Conservation (phyloP, 768 basidiomycete genomes). For the Clavulina sp. region DNA sequence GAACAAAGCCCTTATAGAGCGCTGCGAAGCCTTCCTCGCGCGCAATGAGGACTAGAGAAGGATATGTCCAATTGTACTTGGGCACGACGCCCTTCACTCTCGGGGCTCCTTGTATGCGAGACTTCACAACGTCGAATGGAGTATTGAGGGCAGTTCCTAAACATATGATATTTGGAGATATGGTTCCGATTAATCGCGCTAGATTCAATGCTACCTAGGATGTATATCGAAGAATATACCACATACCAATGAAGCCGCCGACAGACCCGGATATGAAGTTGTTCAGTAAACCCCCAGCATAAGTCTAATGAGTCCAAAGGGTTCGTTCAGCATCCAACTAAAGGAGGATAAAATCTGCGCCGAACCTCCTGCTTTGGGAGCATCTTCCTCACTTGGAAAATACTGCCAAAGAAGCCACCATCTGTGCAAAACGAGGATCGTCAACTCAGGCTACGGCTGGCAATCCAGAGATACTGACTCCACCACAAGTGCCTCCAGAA, state of each 20-base stretch:
- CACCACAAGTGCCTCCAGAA: constrained; percentile 92
- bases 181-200: too few species aligned
- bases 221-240: too few species aligned
- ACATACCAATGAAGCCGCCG: constrained; percentile 54
- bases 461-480: constrained; percentile 21
- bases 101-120: constrained; percentile 70
- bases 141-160: constrained; percentile 78
- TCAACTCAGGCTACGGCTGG: neutral
- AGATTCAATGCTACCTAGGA: too few species aligned
- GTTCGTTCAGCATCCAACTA: neutral
- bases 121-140: constrained; percentile 73
- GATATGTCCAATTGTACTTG: constrained; percentile 94
- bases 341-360: neutral
- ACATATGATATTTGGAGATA: too few species aligned
- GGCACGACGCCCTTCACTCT: constrained; percentile 49
- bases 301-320: constrained; percentile 29
- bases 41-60: constrained; percentile 58
- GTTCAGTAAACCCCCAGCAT: constrained; percentile 58
- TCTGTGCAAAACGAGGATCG: constrained; percentile 19
- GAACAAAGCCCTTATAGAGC: constrained; percentile 88
- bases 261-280: constrained; percentile 83
- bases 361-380: constrained; percentile 75
- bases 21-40: constrained; percentile 76
- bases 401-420: constrained; percentile 86
- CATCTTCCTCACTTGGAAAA: constrained; percentile 63